Evolutionary conservation across 371 early-diverging fungal genomes (phyloP).

Genomic region (Syncephalastrum sp.): DNA sequence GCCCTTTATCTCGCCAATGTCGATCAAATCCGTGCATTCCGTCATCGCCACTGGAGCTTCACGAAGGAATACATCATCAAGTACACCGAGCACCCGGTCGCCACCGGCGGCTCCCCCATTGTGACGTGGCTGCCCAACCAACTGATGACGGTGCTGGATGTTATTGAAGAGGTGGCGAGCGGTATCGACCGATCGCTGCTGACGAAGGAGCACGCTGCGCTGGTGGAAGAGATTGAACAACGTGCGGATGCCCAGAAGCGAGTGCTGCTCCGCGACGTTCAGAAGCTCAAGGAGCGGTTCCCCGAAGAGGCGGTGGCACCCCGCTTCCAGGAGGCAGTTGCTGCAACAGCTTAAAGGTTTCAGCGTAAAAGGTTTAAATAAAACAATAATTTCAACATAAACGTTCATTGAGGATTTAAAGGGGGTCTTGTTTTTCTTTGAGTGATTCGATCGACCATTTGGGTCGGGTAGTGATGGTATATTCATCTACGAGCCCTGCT

Average conservation of each 20-base stretch:
- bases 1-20: constrained; percentile 74
- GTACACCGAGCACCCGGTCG: constrained; percentile 69
- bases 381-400: too few species aligned
- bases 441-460: constrained; percentile 64
- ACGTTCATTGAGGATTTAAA: neutral
- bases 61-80: constrained; percentile 87
- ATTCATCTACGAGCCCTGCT: constrained; percentile 60
- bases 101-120: constrained; percentile 67
- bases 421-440: constrained; percentile 16
- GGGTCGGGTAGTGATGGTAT: constrained; percentile 63
- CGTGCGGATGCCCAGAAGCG: constrained; percentile 62
- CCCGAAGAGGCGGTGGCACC: neutral
- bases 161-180: constrained; percentile 53
- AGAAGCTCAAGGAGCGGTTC: constrained; percentile 41
- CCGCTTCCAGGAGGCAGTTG: too few species aligned
- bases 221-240: constrained; percentile 55
- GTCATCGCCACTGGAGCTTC: constrained; percentile 86
- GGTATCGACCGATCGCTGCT: constrained; percentile 43
- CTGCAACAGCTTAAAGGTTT: too few species aligned
- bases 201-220: constrained; percentile 48
- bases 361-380: too few species aligned
- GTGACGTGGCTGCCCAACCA: constrained; percentile 73
- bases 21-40: constrained; percentile 85
- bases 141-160: constrained; percentile 58
- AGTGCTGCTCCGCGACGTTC: constrained; percentile 63